Percentiles rank a stretch among this genome's conserved stretches.
Conservation (phyloP, 2,329 filamentous ascomycete genomes). For the Fusarium verrucosum region DNA sequence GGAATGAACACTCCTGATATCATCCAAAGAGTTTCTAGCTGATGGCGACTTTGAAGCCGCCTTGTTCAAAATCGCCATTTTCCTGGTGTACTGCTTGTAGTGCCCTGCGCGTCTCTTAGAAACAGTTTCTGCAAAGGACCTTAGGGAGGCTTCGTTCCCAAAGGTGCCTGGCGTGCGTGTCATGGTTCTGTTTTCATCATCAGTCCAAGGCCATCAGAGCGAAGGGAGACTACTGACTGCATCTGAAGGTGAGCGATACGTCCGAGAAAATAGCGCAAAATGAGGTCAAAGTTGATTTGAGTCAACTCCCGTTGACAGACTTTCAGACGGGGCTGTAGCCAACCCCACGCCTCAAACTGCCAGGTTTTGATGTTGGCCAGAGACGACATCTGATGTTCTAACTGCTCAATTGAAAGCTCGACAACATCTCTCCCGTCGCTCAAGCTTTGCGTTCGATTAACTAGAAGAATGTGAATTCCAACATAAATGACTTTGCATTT, state of each 20-base stretch:
- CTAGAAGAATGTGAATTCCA: background rate
- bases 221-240: background rate
- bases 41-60: accelerated
- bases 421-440: accelerated
- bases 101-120: background rate
- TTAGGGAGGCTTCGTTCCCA: background rate
- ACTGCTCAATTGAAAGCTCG: accelerated
- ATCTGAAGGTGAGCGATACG: slow-evolving; percentile 2
- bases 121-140: background rate
- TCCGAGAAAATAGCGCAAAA: slow-evolving; percentile 2
- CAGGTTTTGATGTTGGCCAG: background rate
- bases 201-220: accelerated
- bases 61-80: background rate
- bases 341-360: background rate
- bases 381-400: background rate
- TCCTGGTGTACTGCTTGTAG: background rate
- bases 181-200: background rate
- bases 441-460: background rate
- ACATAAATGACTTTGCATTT: background rate
- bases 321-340: slow-evolving; percentile 2
- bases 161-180: background rate
- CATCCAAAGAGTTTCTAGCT: accelerated
- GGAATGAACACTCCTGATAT: background rate
- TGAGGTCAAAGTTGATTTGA: slow-evolving; percentile 2
- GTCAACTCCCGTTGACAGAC: slow-evolving; percentile 2